phyloP scores from a whole-genome alignment of 169 alveolate species.

The Eimeria maxima region DNA sequence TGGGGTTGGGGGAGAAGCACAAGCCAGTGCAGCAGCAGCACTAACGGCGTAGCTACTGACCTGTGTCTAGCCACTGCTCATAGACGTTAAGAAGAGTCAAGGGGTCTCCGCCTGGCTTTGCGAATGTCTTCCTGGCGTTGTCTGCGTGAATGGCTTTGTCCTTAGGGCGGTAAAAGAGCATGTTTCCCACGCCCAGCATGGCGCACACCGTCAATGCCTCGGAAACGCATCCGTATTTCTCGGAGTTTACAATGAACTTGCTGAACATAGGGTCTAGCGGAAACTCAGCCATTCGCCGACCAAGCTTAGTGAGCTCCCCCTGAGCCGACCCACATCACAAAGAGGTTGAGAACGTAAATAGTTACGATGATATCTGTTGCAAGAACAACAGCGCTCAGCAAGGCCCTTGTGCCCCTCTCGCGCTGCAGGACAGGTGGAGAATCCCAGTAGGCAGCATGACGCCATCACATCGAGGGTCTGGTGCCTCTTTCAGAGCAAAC shows the following conservation, averaged over 20 bases:
- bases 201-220: conserved; percentile 97
- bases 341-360: background rate
- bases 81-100: conserved; percentile 97
- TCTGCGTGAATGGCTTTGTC: conserved; percentile 99
- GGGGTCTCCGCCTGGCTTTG: conserved; percentile 99
- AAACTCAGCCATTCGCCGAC: conserved; percentile 99
- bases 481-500: background rate
- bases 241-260: conserved; percentile 94
- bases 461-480: background rate
- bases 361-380: background rate
- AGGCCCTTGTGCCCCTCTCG: background rate
- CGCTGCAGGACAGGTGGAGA: background rate
- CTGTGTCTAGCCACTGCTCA: conserved; percentile 98
- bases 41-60: background rate
- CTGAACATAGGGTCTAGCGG: conserved; percentile 99
- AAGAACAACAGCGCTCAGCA: background rate
- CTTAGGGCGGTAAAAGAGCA: conserved; percentile 98
- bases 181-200: conserved; percentile 98
- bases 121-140: conserved; percentile 97
- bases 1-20: background rate
- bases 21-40: background rate
- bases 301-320: conserved; percentile 90
- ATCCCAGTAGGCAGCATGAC: background rate
- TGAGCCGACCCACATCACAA: conserved; percentile 8
- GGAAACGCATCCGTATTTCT: conserved; percentile 97